phyloP scores from a whole-genome alignment of 139 green algal species.

The Micromonas commoda region DNA sequence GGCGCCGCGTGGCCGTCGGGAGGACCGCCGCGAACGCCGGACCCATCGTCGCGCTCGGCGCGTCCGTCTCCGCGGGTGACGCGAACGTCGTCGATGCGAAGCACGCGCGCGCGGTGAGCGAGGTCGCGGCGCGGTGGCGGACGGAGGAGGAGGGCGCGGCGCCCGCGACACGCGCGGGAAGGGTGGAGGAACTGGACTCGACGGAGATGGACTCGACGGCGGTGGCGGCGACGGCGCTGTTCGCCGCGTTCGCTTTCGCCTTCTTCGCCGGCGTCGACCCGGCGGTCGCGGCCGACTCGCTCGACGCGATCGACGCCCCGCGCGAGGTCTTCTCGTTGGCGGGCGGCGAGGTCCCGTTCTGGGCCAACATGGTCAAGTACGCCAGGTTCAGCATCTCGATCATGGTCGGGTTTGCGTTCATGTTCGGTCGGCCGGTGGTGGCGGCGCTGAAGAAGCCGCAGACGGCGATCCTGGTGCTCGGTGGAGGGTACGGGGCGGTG shows the following conservation, averaged over 20 bases:
- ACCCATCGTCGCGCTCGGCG: neutral
- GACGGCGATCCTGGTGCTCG: constrained; percentile 18
- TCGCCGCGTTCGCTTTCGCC: neutral
- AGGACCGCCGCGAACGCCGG: neutral
- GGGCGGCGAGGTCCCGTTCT: constrained; percentile 23
- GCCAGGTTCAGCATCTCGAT: constrained; percentile 22
- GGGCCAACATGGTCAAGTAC: constrained; percentile 30
- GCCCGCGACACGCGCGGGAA: too few species aligned
- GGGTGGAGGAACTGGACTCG: too few species aligned
- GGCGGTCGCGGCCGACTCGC: neutral
- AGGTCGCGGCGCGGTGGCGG: too few species aligned
- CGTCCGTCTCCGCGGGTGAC: too few species aligned
- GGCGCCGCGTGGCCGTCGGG: neutral
- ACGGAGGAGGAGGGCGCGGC: too few species aligned
- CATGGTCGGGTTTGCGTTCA: constrained; percentile 25
- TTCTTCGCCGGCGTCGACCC: neutral
- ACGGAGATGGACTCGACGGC: too few species aligned
- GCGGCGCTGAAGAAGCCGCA: constrained; percentile 22
- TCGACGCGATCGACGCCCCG: constrained; percentile 3
- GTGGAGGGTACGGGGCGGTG: neutral
- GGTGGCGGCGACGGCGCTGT: neutral
- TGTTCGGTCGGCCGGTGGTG: constrained; percentile 14
- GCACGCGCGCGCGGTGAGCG: too few species aligned
- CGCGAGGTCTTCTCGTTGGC: neutral
- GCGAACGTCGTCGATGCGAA: too few species aligned